A percentile compares a stretch with the other conserved stretches of the same genome.
phyloP scores from a whole-genome alignment of 331 rosid genomes.

The Malus hybrid region DNA sequence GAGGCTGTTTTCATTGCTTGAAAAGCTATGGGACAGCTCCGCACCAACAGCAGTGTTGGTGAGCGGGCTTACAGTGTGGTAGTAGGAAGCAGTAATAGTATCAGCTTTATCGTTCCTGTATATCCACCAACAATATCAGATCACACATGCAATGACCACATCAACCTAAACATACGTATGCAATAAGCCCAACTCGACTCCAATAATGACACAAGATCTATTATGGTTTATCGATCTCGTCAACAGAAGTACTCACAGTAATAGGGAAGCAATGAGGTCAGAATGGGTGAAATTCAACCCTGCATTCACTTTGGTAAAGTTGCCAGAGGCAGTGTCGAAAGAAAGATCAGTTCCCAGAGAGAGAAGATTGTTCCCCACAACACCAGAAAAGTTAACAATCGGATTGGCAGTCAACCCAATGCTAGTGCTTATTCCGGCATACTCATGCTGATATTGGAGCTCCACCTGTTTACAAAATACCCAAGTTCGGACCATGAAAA shows the following conservation, averaged over 20 bases:
- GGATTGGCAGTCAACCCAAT: slow-evolving; percentile 90
- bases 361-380: slow-evolving; percentile 55
- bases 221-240: neutral
- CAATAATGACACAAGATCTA: neutral
- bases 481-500: neutral
- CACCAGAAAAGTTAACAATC: slow-evolving; percentile 78
- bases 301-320: slow-evolving; percentile 66
- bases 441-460: slow-evolving; percentile 83
- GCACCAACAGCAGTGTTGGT: slow-evolving; percentile 90
- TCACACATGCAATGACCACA: neutral
- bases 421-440: slow-evolving; percentile 85
- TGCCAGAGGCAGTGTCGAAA: slow-evolving; percentile 79
- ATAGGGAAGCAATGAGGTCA: slow-evolving; percentile 74
- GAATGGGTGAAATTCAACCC: slow-evolving; percentile 69
- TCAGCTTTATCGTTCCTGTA: slow-evolving; percentile 74
- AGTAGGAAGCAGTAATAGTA: slow-evolving; percentile 67
- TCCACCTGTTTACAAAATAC: slow-evolving; percentile 51
- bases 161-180: neutral
- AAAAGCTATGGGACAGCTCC: slow-evolving; percentile 68
- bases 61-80: slow-evolving; percentile 68
- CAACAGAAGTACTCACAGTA: slow-evolving; percentile 47
- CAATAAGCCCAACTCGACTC: neutral
- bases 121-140: slow-evolving; percentile 1
- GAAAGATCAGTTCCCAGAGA: slow-evolving; percentile 77
- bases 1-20: slow-evolving; percentile 62